Percentiles rank a stretch among this genome's conserved stretches.
phyloP scores from a whole-genome alignment of 345 rosid genomes.

The Camelina laxa region DNA sequence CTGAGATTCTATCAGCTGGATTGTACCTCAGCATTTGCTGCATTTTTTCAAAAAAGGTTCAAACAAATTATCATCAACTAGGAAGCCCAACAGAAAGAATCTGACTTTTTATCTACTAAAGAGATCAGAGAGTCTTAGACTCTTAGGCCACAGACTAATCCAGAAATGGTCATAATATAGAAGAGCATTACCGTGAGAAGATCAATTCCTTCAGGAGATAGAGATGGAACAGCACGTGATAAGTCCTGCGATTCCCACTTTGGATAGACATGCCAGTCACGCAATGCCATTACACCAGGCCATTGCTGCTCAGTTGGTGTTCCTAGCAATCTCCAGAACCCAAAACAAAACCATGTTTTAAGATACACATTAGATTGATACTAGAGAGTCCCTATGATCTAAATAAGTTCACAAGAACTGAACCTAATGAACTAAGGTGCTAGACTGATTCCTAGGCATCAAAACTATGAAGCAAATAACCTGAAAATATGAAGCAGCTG shows the following conservation, averaged over 20 bases:
- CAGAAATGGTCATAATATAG: background rate
- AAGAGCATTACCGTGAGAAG: slow-evolving; percentile 69
- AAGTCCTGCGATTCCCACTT: slow-evolving; percentile 84
- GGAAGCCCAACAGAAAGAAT: background rate
- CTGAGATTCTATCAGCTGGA: slow-evolving; percentile 85
- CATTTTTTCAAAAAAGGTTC: slow-evolving; percentile 33
- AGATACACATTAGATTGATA: background rate
- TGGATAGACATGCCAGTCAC: slow-evolving; percentile 97
- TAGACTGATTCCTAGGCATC: slow-evolving; percentile 1
- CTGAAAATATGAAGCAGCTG: slow-evolving; percentile 94
- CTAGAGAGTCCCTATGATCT: background rate
- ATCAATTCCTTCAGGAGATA: slow-evolving; percentile 81
- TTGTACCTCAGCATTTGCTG: slow-evolving; percentile 90
- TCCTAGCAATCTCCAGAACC: slow-evolving; percentile 49
- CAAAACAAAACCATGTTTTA: slow-evolving; percentile 2
- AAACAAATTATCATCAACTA: slow-evolving; percentile 3
- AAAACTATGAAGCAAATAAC: slow-evolving; percentile 43
- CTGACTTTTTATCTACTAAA: no score
- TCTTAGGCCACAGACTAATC: background rate
- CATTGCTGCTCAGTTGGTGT: slow-evolving; percentile 46
- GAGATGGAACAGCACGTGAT: slow-evolving; percentile 76
- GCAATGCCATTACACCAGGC: slow-evolving; percentile 41
- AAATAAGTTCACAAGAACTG: background rate
- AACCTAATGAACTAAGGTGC: background rate
- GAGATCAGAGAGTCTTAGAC: background rate